These are phyloP conservation scores for Fagopyrum homotropicum DNA, from an alignment of 148 eudicot species.

Conservation along the genomic window DNA sequence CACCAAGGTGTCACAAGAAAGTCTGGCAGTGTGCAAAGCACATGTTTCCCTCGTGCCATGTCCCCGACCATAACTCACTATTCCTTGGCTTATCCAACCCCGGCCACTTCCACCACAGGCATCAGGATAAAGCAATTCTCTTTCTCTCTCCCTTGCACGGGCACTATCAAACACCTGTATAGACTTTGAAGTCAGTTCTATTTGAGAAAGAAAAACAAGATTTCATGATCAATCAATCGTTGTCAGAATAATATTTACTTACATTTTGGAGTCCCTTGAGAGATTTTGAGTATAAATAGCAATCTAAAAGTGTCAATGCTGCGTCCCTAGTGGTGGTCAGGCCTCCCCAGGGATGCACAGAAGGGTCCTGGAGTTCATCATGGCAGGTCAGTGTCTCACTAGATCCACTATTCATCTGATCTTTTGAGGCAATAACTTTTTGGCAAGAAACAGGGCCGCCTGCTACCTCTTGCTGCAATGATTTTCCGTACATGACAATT, in stretches of 20 bases:
- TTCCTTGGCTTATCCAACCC: slow-evolving; percentile 97
- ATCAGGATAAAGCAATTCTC: slow-evolving; percentile 93
- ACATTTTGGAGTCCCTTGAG: slow-evolving; percentile 87
- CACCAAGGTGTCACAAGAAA: slow-evolving; percentile 91
- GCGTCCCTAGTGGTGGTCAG: slow-evolving; percentile 75
- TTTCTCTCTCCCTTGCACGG: slow-evolving; percentile 87
- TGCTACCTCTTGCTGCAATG: slow-evolving; percentile 67
- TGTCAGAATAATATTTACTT: slow-evolving; percentile 14
- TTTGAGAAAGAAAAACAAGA: slow-evolving; percentile 11
- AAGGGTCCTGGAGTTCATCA: slow-evolving; percentile 82
- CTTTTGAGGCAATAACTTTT: slow-evolving; percentile 34
- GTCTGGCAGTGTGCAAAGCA: slow-evolving; percentile 96
- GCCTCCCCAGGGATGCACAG: slow-evolving; percentile 99
- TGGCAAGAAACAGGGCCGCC: slow-evolving; percentile 32
- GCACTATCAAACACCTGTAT: slow-evolving; percentile 93
- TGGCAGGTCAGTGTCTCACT: slow-evolving; percentile 31
- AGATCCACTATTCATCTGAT: slow-evolving; percentile 29
- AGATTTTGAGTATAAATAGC: slow-evolving; percentile 67
- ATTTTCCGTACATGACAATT: slow-evolving; percentile 88
- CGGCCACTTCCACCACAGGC: slow-evolving; percentile 98
- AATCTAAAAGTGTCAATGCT: slow-evolving; percentile 76
- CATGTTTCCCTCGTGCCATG: slow-evolving; percentile 96
- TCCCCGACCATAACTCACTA: slow-evolving; percentile 79
- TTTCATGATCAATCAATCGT: not conserved
- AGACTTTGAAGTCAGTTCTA: slow-evolving; percentile 15